Conservation (phyloP, 1,284 basidiomycete genomes). For the Hypsizygus ulmarius region DNA sequence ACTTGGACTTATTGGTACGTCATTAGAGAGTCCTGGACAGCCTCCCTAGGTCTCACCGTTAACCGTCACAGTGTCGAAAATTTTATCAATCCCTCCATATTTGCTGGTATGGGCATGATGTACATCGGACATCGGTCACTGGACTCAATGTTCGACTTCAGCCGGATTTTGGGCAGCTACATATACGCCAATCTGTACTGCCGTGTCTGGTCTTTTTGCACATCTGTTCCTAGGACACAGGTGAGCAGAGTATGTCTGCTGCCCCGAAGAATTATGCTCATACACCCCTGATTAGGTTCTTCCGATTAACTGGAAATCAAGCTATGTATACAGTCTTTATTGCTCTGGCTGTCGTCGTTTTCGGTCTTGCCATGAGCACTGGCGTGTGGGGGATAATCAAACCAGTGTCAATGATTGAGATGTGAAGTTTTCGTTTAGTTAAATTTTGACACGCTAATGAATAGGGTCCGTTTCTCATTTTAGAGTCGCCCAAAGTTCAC, state of each 20-base stretch:
- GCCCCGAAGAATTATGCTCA: too few relatives aligned
- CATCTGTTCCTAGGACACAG: conserved; percentile 23
- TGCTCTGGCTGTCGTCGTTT: conserved; percentile 9
- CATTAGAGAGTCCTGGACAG: neutral
- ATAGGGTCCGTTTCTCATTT: neutral
- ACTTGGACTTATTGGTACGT: conserved; percentile 21
- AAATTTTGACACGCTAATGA: neutral
- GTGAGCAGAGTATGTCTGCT: conserved; percentile 8
- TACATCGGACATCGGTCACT: neutral
- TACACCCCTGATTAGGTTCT: conserved; percentile 12
- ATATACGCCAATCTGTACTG: conserved; percentile 21
- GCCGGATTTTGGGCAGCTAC: conserved; percentile 21
- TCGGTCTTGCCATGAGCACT: conserved; percentile 15
- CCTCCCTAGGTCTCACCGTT: neutral
- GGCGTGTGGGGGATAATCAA: conserved; percentile 14
- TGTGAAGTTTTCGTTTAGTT: conserved; percentile 10
- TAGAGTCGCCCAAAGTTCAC: neutral
- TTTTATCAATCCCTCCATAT: conserved; percentile 16
- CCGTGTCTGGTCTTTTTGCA: conserved; percentile 19
- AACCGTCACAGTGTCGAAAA: conserved; percentile 17
- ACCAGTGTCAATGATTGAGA: conserved; percentile 15
- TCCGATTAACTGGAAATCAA: conserved; percentile 8
- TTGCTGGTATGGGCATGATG: conserved; percentile 13
- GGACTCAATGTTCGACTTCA: neutral
- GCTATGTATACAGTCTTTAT: neutral